Base-by-base conservation (phyloP, 106 monocot genomes). In the Amphibolis antarctica region DNA sequence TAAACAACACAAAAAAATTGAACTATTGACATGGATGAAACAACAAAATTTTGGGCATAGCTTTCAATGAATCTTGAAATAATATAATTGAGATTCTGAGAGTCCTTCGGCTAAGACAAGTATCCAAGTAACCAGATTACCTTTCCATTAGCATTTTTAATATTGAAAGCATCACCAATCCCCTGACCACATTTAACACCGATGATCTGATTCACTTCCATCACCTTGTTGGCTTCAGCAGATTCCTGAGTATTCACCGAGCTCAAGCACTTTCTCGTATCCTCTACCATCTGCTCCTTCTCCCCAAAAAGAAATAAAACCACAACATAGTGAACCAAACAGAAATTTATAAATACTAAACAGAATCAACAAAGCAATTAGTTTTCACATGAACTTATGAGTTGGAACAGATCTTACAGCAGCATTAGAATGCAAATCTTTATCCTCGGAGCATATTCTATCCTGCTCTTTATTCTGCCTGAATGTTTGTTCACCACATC, bases 401-500 rank as follows among this genome's bases (percentile, higher is more conserved):
- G n/a, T n/a, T n/a, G n/a, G 21, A 14, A 59, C 66, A 13, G 1
- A 28, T 28, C 71, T 67, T 80, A 82, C 81, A 51, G 58, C 52
- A 69, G 62, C 66, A 65, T 68, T 78, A 18, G 10, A 18, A 19
- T 24, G 71, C 25, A 69, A 5, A 48, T 68, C 68, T 69, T 74
- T 77, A 26, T 67, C 81, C 28, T 76, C 73, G 59, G 17, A 65
- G 18, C 46, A 23, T 58, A 25, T 78, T 66, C 69, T 76, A 15
- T 62, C 76, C n/a, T 65, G 51, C 49, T 68, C 69, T 62, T 27
- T 80, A 42, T 78, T 77, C 23, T 60, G 67, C 51, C 62, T 80
- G 5, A 60, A 71, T 63, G 62, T 26, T 58, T 70, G 73, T 64
- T 81, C 86, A 22, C 51, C 63, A 54, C 84, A 80, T 62, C 66